Evolutionary conservation across 2,329 filamentous ascomycete species (phyloP), one percentile per base, ranked within the genome.

Genomic region (Clonostachys chloroleuca): DNA sequence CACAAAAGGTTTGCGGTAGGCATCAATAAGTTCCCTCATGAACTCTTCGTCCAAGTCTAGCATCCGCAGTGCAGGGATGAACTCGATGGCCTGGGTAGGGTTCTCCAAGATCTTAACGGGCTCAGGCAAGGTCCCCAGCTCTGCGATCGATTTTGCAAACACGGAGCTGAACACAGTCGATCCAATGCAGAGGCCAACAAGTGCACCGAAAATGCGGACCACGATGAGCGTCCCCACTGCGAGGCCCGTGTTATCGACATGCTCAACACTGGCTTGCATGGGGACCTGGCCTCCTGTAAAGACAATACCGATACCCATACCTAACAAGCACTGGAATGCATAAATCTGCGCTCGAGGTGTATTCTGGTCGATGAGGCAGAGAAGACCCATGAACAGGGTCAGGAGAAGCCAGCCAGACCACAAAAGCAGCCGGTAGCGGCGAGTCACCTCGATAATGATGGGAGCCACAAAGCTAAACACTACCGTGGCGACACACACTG

Each of bases 201-300:
- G 55, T 3, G 55, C 61, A 2, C 68, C 68, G 37, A 70, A 60
- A 0, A 69, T 52, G 3, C 67, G 63, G 41, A 67, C 59, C 1
- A 59, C 55, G 2, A 65, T 47, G 5, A 68, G 47, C 0, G 65
- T 52, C 0, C 67, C 66, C 24, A 61, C 55, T 0, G 63, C 62
- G 13, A 67, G 54, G 7, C 65, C 67, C 7, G 24, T 24, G 24
- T 47, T 53, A 40, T 70, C 66, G 36, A 70, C 59, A 12, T 51
- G 45, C 8, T 51, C 42, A 17, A 57, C 60, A 40, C 61, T 67
- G 1, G 66, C 65, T 45, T 67, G 61, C 47, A 68, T 58, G 16
- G 65, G 58, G 2, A 69, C 45, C 7, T n/a, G 35, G 16, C 42
- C 47, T 3, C 48, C 45, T 9, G 37, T 47, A 24, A 53, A 54